These are phyloP conservation scores for Cladosporium austrohemisphaericum DNA, from an alignment of 2,329 filamentous ascomycete species.

Conservation along the genomic window DNA sequence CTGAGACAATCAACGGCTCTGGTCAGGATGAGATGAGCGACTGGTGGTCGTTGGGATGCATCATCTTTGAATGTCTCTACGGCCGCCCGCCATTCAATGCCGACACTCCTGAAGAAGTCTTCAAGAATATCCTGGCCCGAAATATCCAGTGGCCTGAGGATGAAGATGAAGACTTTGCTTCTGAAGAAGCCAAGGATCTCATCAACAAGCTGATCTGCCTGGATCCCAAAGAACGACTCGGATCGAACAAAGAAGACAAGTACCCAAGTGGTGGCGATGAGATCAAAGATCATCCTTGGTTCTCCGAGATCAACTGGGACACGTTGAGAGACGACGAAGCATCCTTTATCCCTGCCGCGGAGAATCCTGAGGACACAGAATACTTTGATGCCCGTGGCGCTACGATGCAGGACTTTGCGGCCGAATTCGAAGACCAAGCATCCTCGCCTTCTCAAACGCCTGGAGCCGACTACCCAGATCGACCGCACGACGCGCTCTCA, in stretches of 20 bases:
- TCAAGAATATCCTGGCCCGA: constrained; percentile 89
- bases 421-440: constrained; percentile 87
- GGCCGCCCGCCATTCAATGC: constrained; percentile 94
- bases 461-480: constrained; percentile 74
- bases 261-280: constrained; percentile 82
- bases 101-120: constrained; percentile 83
- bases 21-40: constrained; percentile 97
- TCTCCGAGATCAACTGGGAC: constrained; percentile 82
- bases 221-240: constrained; percentile 76
- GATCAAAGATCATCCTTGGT: constrained; percentile 87
- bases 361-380: constrained; percentile 95
- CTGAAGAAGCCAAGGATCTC: constrained; percentile 84
- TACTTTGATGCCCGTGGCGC: constrained; percentile 94
- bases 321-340: constrained; percentile 90
- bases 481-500: constrained; percentile 91
- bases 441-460: constrained; percentile 68
- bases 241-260: constrained; percentile 79
- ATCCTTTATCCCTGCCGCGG: constrained; percentile 86
- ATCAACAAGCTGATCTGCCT: constrained; percentile 89
- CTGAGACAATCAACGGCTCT: constrained; percentile 91
- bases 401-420: constrained; percentile 84
- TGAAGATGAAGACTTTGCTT: constrained; percentile 65
- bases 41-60: constrained; percentile 99
- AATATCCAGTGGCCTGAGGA: constrained; percentile 91
- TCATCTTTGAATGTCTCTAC: constrained; percentile 93